phyloP scores from a whole-genome alignment of 148 eudicot genomes.

The Pharnaceum exiguum region DNA sequence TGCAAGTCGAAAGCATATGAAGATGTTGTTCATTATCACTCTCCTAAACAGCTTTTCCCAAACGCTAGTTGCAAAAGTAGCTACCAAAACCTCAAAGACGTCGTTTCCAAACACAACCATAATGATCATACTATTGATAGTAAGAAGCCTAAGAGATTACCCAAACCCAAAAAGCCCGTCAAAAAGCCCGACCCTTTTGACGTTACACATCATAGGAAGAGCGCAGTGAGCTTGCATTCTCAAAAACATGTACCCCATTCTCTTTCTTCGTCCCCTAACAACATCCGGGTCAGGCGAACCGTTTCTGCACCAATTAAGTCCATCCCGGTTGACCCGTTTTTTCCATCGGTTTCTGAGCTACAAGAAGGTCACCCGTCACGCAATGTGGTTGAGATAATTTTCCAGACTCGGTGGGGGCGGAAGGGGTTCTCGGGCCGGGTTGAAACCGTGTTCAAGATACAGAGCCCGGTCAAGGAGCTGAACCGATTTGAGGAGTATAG shows the following conservation, averaged over 20 bases:
- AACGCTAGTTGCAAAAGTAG: conserved; percentile 55
- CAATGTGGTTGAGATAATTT: conserved; percentile 88
- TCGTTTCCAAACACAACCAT: conserved; percentile 31
- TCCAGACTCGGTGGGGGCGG: conserved; percentile 71
- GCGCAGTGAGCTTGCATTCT: conserved; percentile 11
- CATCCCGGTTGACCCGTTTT: conserved; percentile 19
- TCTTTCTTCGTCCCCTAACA: not conserved
- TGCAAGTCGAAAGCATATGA: conserved; percentile 80
- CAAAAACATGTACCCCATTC: conserved; percentile 13
- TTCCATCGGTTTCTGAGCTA: conserved; percentile 69
- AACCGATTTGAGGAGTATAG: conserved; percentile 79
- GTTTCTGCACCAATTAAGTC: conserved; percentile 5
- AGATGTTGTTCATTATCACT: conserved; percentile 42
- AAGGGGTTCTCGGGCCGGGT: conserved; percentile 65
- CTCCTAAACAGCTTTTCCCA: conserved; percentile 21
- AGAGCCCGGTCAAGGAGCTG: conserved; percentile 39
- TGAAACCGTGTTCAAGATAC: conserved; percentile 81
- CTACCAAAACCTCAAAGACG: conserved; percentile 53
- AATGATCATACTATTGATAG: too few relatives aligned
- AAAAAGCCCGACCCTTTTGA: conserved; percentile 1
- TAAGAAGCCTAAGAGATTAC: conserved; percentile 14
- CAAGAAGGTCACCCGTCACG: conserved; percentile 84
- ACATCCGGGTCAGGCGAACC: conserved; percentile 11
- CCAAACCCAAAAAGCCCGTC: conserved; percentile 16
- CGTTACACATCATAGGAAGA: conserved; percentile 4